Conservation (phyloP, 306 rosid species). For the Medicago ruthenica region DNA sequence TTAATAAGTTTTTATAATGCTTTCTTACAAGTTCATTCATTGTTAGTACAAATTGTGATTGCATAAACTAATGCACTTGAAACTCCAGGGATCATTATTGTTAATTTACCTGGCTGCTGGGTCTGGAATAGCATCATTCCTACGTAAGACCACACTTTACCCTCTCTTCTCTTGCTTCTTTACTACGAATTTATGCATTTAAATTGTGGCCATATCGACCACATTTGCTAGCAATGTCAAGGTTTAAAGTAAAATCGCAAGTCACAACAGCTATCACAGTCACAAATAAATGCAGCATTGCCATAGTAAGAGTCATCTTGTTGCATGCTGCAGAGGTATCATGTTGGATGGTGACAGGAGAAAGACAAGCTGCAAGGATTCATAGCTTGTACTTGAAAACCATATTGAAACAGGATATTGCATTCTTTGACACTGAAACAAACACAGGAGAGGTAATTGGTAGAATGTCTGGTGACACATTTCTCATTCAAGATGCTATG, state of each 20-base stretch:
- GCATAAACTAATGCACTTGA: not conserved
- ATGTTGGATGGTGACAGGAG: constrained; percentile 92
- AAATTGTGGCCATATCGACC: not conserved
- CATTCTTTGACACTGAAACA: constrained; percentile 85
- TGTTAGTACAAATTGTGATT: not conserved
- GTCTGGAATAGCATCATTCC: constrained; percentile 62
- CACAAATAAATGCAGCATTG: not conserved
- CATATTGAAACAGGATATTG: constrained; percentile 80
- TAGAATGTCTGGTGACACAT: constrained; percentile 93
- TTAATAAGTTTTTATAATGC: not conserved
- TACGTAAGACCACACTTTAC: constrained; percentile 65
- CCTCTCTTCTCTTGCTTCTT: not conserved
- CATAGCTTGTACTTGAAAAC: constrained; percentile 79
- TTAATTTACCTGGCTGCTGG: constrained; percentile 75
- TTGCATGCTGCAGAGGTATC: constrained; percentile 70
- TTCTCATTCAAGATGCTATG: constrained; percentile 94
- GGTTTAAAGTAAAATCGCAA: too few species aligned
- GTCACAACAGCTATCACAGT: too few species aligned
- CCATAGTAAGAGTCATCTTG: constrained; percentile 8
- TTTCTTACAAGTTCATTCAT: not conserved
- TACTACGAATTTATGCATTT: not conserved
- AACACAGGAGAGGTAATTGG: constrained; percentile 83
- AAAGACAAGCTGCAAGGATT: constrained; percentile 82
- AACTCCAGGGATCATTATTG: constrained; percentile 58
- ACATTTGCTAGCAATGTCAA: too few species aligned